Evolutionary conservation across 148 eudicot species (phyloP).

Genomic region (Nepenthes gracilis): DNA sequence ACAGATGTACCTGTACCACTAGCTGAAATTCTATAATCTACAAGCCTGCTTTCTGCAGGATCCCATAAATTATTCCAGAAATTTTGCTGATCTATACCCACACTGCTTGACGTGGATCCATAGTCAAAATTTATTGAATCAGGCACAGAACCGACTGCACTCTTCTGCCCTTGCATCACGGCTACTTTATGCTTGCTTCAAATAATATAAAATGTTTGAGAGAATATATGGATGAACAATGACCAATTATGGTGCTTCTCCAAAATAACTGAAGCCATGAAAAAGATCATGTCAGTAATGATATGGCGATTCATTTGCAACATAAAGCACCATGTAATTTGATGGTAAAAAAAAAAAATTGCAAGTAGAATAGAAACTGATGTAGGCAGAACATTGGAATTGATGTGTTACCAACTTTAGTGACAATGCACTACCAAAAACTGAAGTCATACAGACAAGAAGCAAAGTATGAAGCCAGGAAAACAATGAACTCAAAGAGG

Average conservation of each 20-base stretch:
- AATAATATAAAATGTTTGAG: conserved; percentile 4
- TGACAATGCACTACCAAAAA: no score
- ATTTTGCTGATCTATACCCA: conserved; percentile 47
- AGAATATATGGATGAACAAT: background rate
- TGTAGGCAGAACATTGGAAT: no score
- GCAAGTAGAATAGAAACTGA: no score
- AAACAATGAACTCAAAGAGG: no score
- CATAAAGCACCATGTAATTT: no score
- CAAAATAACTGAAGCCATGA: conserved; percentile 23
- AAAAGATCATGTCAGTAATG: background rate
- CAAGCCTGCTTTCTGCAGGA: conserved; percentile 34
- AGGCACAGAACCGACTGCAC: conserved; percentile 68
- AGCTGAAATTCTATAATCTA: conserved; percentile 30
- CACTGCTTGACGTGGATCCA: conserved; percentile 48
- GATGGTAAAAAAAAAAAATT: no score
- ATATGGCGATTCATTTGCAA: no score
- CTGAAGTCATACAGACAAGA: no score
- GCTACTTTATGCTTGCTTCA: conserved; percentile 5
- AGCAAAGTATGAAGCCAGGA: no score
- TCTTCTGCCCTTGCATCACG: conserved; percentile 87
- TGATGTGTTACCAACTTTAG: no score
- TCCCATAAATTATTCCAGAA: conserved; percentile 54
- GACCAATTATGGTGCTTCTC: conserved; percentile 2
- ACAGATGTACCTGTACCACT: conserved; percentile 24
- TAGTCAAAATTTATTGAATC: conserved; percentile 60